Evolutionary conservation across 2,329 filamentous ascomycete genomes (phyloP).

Genomic region (Penicillium sp.): DNA sequence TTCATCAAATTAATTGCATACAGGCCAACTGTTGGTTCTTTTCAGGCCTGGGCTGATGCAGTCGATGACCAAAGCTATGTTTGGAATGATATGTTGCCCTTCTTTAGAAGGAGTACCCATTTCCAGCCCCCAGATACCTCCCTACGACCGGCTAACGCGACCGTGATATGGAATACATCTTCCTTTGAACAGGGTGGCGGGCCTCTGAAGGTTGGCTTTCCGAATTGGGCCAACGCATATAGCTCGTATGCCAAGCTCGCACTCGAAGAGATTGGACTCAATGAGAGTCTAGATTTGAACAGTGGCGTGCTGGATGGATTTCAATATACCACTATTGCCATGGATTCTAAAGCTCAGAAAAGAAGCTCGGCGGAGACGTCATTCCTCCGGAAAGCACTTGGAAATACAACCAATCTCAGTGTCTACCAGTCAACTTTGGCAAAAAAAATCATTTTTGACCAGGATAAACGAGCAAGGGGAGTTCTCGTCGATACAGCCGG

Average conservation of each 20-base stretch:
- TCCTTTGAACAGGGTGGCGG: conserved; percentile 19
- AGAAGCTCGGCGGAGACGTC: conserved; percentile 21
- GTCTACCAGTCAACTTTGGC: conserved; percentile 31
- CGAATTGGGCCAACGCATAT: too few species aligned
- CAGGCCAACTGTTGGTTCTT: conserved; percentile 15
- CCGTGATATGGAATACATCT: too few species aligned
- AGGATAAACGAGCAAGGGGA: conserved; percentile 24
- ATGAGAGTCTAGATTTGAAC: conserved; percentile 23
- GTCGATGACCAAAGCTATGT: conserved; percentile 32
- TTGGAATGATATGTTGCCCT: conserved; percentile 27
- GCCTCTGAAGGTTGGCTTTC: conserved; percentile 32
- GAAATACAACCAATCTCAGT: conserved; percentile 21
- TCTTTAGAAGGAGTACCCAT: conserved; percentile 24
- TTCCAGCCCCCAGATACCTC: conserved; percentile 28
- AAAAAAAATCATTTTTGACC: conserved; percentile 33
- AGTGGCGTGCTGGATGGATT: conserved; percentile 23
- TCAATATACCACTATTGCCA: conserved; percentile 25
- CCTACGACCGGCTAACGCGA: too few species aligned
- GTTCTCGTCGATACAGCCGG: conserved; percentile 23
- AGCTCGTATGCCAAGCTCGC: too few species aligned
- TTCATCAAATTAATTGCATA: too few species aligned
- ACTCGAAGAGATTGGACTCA: conserved; percentile 25
- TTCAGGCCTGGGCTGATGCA: conserved; percentile 33
- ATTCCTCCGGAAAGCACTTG: conserved; percentile 22
- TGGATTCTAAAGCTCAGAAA: conserved; percentile 21